Evolutionary conservation across 1,284 basidiomycete genomes (phyloP).

Genomic region (Sphaerobolus stellatus): DNA sequence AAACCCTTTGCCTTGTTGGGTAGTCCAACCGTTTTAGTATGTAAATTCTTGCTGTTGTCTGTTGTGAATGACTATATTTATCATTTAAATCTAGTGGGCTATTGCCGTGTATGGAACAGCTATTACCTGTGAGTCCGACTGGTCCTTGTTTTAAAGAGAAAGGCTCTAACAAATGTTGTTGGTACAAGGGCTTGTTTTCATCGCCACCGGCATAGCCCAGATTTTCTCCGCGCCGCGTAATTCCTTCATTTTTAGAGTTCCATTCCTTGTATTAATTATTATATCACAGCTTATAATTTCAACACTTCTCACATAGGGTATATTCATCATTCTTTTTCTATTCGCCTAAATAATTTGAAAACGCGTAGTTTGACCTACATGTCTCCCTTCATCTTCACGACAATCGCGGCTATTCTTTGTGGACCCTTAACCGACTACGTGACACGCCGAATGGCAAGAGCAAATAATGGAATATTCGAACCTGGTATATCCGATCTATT

Average conservation of each 20-base stretch:
- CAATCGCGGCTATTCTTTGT: constrained; percentile 19
- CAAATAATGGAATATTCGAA: constrained; percentile 16
- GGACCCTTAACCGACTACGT: constrained; percentile 22
- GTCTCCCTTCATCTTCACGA: constrained; percentile 21
- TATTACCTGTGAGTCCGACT: constrained; percentile 16
- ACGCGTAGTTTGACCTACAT: constrained; percentile 11
- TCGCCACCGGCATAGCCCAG: constrained; percentile 21
- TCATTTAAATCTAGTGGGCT: constrained; percentile 5
- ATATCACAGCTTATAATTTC: constrained; percentile 18
- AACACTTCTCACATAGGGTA: constrained; percentile 17
- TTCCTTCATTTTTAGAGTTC: constrained; percentile 2
- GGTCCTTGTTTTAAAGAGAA: not conserved
- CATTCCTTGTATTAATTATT: not conserved
- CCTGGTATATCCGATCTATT: not conserved
- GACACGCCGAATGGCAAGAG: constrained; percentile 17
- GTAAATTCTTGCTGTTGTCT: not conserved
- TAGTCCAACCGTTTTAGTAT: constrained; percentile 10
- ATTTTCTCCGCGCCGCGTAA: constrained; percentile 21
- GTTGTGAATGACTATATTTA: not conserved
- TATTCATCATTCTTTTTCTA: constrained; percentile 10
- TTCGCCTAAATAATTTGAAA: not conserved
- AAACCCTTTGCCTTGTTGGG: constrained; percentile 6
- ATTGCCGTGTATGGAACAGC: constrained; percentile 19
- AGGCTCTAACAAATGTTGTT: not conserved
- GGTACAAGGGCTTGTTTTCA: constrained; percentile 19